These are phyloP conservation scores for Taphrina deformans DNA, from an alignment of 1,139 yeast species.

Conservation along the genomic window DNA sequence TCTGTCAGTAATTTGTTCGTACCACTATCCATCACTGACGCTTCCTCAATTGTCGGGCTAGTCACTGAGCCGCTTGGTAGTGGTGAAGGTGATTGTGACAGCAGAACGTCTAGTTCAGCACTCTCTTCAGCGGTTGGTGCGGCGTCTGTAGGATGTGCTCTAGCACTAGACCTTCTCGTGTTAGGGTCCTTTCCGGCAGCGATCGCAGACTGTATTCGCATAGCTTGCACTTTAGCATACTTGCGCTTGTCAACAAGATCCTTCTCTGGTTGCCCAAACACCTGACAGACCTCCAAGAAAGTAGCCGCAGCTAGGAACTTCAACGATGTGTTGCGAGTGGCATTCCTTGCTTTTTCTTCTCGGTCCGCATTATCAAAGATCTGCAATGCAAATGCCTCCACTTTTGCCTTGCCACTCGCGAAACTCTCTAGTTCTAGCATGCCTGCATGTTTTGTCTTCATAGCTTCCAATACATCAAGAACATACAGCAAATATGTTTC, in stretches of 20 bases:
- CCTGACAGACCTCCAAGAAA: conserved; percentile 52
- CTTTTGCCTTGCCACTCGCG: conserved; percentile 58
- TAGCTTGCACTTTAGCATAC: conserved; percentile 61
- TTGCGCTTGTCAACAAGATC: conserved; percentile 49
- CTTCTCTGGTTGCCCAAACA: conserved; percentile 44
- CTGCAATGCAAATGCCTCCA: conserved; percentile 61
- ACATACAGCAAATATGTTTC: conserved; percentile 16
- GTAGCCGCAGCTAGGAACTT: conserved; percentile 54
- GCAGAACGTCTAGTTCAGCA: conserved; percentile 42
- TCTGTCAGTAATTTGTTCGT: background rate
- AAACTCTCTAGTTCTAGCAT: conserved; percentile 58
- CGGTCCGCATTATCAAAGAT: conserved; percentile 59
- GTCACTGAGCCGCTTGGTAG: no score
- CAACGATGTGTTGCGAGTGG: conserved; percentile 48
- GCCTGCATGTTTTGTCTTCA: conserved; percentile 43
- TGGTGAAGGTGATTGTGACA: conserved; percentile 6
- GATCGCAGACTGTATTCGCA: conserved; percentile 54
- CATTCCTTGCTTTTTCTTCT: conserved; percentile 48
- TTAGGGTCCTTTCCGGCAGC: conserved; percentile 58
- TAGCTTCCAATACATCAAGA: conserved; percentile 34
- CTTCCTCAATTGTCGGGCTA: no score
- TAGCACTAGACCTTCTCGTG: conserved; percentile 39
- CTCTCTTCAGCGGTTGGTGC: conserved; percentile 42
- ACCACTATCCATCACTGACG: background rate
- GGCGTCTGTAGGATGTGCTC: conserved; percentile 40